Evolutionary conservation across 306 rosid genomes (phyloP).

Genomic region (Sicyos edulis): DNA sequence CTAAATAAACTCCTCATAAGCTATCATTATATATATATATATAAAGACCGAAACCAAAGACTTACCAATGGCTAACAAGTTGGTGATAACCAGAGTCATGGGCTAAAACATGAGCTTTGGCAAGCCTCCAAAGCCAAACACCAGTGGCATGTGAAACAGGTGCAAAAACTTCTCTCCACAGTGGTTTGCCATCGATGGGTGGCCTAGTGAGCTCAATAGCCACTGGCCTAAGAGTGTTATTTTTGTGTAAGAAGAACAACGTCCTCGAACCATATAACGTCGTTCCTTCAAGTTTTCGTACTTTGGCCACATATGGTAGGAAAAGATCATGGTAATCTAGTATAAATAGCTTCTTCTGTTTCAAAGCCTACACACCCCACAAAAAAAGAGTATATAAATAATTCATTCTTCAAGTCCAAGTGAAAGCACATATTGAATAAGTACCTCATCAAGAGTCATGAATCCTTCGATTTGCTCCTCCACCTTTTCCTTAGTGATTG

Average conservation of each 20-base stretch:
- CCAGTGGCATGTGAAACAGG: conserved; percentile 58
- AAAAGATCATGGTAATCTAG: conserved; percentile 75
- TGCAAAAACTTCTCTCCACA: conserved; percentile 52
- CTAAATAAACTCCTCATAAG: background rate
- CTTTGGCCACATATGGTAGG: conserved; percentile 54
- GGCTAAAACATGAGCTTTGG: conserved; percentile 77
- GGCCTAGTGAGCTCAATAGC: conserved; percentile 80
- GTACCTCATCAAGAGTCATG: conserved; percentile 47
- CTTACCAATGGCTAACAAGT: conserved; percentile 77
- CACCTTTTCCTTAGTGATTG: conserved; percentile 49
- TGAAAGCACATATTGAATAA: background rate
- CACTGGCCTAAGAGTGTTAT: conserved; percentile 47
- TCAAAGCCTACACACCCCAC: conserved; percentile 42
- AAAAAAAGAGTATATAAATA: background rate
- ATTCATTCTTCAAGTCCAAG: background rate
- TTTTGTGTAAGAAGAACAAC: conserved; percentile 47
- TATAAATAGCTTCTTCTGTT: conserved; percentile 55
- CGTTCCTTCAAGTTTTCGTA: conserved; percentile 49
- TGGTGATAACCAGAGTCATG: conserved; percentile 82
- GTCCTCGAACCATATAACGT: conserved; percentile 79
- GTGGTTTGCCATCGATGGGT: conserved; percentile 50
- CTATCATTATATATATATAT: no score
- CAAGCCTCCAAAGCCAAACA: conserved; percentile 87
- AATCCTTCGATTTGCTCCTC: conserved; percentile 52
- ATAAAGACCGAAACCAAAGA: background rate